These are phyloP conservation scores for Cladosporium velox DNA, from an alignment of 2,329 filamentous ascomycete species.

Conservation along the genomic window DNA sequence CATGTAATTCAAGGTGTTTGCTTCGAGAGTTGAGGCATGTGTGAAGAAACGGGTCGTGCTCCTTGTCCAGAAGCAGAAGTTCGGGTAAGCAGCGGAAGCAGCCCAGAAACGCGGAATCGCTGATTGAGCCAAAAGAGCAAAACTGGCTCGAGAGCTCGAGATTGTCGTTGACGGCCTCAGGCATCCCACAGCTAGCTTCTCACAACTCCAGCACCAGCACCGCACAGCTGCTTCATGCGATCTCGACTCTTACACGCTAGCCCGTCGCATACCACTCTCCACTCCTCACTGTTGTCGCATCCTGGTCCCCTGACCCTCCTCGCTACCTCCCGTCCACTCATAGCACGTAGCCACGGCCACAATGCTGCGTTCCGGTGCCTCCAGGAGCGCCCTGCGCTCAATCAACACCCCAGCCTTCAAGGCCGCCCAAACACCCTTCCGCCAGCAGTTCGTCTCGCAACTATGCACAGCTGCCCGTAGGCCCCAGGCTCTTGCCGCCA, in stretches of 20 bases:
- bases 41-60: conserved; percentile 3
- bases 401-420: conserved; percentile 35
- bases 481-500: conserved; percentile 37
- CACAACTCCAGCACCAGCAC: background rate
- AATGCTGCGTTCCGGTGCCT: conserved; percentile 50
- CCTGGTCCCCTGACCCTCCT: conserved; percentile 13
- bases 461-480: conserved; percentile 43
- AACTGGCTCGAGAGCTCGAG: background rate
- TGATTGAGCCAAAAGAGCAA: background rate
- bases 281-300: conserved; percentile 6
- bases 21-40: background rate
- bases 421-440: conserved; percentile 36
- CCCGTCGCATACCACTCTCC: conserved; percentile 12
- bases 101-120: background rate
- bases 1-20: background rate
- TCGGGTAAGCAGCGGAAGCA: background rate
- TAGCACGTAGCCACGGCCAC: conserved; percentile 9
- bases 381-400: conserved; percentile 43
- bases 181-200: conserved; percentile 1
- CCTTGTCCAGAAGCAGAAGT: background rate
- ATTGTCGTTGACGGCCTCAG: background rate
- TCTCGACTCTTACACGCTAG: conserved; percentile 14
- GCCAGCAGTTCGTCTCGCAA: conserved; percentile 44
- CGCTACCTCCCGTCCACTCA: conserved; percentile 14
- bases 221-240: background rate